Percentiles rank a stretch among this genome's conserved stretches.
These are phyloP conservation scores for Coffea canephora DNA, from an alignment of 257 asterid genomes.

Conservation along the genomic window DNA sequence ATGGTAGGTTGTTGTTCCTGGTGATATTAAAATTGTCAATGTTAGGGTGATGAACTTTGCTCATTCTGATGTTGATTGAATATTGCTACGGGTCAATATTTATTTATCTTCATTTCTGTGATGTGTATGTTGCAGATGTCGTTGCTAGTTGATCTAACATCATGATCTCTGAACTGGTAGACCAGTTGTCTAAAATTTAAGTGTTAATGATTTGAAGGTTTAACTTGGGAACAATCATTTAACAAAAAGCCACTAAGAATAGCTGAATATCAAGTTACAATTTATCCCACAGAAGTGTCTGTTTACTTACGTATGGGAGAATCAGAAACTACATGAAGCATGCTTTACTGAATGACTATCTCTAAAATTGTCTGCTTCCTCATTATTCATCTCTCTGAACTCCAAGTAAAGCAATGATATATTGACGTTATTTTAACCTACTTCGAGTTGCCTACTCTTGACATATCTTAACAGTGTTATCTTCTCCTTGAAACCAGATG, in stretches of 20 bases:
- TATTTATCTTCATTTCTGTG: neutral
- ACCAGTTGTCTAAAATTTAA: neutral
- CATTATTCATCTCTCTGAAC: neutral
- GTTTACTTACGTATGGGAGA: neutral
- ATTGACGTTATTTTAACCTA: neutral
- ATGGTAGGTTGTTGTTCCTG: constrained; percentile 45
- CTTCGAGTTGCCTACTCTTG: neutral
- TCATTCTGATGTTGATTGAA: constrained; percentile 4
- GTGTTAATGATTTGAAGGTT: neutral
- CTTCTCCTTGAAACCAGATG: neutral
- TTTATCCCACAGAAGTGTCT: neutral
- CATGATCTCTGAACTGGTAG: neutral
- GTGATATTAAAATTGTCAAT: constrained; percentile 1
- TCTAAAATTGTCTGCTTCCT: neutral
- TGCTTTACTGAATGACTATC: neutral
- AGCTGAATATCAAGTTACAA: no score
- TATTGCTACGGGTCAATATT: neutral
- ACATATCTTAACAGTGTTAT: neutral
- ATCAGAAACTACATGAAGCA: constrained; percentile 1
- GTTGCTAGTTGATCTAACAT: neutral
- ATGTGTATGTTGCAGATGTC: neutral
- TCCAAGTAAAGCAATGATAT: neutral
- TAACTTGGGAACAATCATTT: neutral
- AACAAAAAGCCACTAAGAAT: neutral
- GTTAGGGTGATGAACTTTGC: neutral